Percentiles rank a stretch among this genome's conserved stretches.
These are phyloP conservation scores for Hylodesmum podocarpum DNA, from an alignment of 306 rosid genomes.

Conservation along the genomic window DNA sequence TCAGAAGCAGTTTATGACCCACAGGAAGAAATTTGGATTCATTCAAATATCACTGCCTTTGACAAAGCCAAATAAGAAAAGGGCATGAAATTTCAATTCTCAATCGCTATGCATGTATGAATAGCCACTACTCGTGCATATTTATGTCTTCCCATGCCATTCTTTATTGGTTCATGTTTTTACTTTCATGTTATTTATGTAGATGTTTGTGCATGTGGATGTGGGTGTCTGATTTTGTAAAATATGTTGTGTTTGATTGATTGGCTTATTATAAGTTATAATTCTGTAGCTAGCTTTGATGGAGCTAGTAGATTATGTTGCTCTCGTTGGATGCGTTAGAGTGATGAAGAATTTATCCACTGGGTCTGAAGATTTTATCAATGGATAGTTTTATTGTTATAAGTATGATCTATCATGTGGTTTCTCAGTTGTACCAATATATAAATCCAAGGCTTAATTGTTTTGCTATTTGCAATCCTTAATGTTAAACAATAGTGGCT, in stretches of 20 bases:
- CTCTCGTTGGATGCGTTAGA: conserved; percentile 21
- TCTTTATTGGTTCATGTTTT: conserved; percentile 30
- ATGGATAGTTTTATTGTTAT: neutral
- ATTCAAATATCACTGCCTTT: conserved; percentile 90
- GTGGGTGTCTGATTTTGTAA: conserved; percentile 26
- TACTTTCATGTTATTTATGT: conserved; percentile 15
- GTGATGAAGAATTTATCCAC: conserved; percentile 12
- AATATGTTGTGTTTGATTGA: conserved; percentile 32
- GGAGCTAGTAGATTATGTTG: conserved; percentile 28
- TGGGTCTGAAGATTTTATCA: neutral
- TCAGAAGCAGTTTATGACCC: conserved; percentile 52
- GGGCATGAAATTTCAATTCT: conserved; percentile 42
- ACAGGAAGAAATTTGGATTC: conserved; percentile 89
- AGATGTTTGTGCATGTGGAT: conserved; percentile 27
- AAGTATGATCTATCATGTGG: neutral
- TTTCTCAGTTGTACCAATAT: neutral
- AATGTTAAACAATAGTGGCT: too few species aligned
- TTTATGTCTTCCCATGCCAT: conserved; percentile 20
- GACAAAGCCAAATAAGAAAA: conserved; percentile 72
- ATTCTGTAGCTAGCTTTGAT: conserved; percentile 19
- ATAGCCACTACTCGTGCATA: neutral
- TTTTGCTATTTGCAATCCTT: too few species aligned
- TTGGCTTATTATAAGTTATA: too few species aligned
- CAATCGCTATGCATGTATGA: conserved; percentile 16
- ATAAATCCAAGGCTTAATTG: neutral